Base-by-base conservation (phyloP, 1,284 basidiomycete genomes). In the Lignosus rhinocerotis region DNA sequence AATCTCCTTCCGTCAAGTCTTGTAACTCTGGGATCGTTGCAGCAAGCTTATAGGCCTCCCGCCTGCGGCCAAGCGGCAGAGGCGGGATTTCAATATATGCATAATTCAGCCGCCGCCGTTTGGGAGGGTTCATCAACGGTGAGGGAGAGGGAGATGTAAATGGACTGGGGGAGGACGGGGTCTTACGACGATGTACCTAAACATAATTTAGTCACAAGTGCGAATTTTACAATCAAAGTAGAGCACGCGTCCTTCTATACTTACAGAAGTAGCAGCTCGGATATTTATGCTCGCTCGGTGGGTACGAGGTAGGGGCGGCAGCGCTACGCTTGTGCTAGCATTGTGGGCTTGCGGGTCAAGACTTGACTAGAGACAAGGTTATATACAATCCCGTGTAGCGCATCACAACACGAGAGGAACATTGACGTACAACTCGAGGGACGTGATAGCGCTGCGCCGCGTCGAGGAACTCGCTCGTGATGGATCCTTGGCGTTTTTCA, bases 61-160 rank as follows among this genome's bases (percentile, higher is more conserved):
- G 44, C 5, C 39, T 43, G 8, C 46, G 43, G 8, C 19, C n/a
- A 4, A 38, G 6, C 3, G 59, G 59, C n/a, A 63, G 19, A 1
- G 48, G 51, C 0, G 62, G 62, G 19, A 63, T 44, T 6, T 56
- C 43, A 21, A 63, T 49, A 34, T 60, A 58, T 2, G 48, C 43
- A 2, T 17, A 34, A 6, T 58, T 50, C 10, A 58, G 51, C 1
- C 56, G 45, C 19, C 59, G 48, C 25, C 53, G 50, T 21, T 63
- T 63, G 2, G 25, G 12, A 30, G 51, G 51, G 10, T n/a, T n/a
- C 3, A 14, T 12, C 36, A n/a, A 38, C 14, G 16, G 44, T 7
- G 39, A 57, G 30, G 6, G n/a, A 6, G 33, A 16, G 12, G 19
- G 51, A 14, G 42, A 49, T 55, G 10, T n/a, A 6, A 14, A 33